These are phyloP conservation scores for Pestalotiopsis fici DNA, from an alignment of 2,329 filamentous ascomycete species.

Conservation along the genomic window DNA sequence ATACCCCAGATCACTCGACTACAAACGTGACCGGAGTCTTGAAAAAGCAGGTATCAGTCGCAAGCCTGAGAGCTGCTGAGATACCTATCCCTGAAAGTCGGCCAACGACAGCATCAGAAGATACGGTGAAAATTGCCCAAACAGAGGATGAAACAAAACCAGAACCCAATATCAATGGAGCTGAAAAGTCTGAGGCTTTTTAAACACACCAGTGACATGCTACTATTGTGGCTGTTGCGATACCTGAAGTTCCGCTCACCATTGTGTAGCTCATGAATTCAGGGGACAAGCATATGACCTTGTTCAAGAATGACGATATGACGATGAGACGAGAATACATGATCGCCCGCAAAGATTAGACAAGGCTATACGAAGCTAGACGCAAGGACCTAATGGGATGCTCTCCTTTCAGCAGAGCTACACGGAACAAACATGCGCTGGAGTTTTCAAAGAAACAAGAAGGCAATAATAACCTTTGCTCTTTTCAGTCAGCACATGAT, in stretches of 20 bases:
- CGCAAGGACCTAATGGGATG: neutral
- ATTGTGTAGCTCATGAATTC: neutral
- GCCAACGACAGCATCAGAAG: conserved; percentile 14
- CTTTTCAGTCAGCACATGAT: too few relatives aligned
- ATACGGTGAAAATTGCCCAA: conserved; percentile 9
- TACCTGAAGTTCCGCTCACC: neutral
- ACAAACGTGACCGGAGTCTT: conserved; percentile 3
- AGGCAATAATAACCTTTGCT: too few relatives aligned
- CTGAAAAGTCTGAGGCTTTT: neutral
- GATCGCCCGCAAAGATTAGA: neutral
- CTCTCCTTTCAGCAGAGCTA: neutral
- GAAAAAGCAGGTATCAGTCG: conserved; percentile 8
- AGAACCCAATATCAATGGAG: too few relatives aligned
- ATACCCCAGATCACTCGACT: conserved; percentile 7
- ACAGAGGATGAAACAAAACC: neutral
- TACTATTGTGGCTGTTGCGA: too few relatives aligned
- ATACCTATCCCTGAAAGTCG: conserved; percentile 11
- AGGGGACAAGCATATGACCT: neutral
- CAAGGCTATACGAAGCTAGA: neutral
- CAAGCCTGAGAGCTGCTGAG: conserved; percentile 8
- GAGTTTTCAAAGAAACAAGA: too few relatives aligned
- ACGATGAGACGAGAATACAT: neutral
- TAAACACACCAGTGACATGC: neutral
- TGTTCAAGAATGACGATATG: neutral
- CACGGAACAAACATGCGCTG: neutral